phyloP scores from a whole-genome alignment of 176 grass and related monocot species.

The Secale cereale region DNA sequence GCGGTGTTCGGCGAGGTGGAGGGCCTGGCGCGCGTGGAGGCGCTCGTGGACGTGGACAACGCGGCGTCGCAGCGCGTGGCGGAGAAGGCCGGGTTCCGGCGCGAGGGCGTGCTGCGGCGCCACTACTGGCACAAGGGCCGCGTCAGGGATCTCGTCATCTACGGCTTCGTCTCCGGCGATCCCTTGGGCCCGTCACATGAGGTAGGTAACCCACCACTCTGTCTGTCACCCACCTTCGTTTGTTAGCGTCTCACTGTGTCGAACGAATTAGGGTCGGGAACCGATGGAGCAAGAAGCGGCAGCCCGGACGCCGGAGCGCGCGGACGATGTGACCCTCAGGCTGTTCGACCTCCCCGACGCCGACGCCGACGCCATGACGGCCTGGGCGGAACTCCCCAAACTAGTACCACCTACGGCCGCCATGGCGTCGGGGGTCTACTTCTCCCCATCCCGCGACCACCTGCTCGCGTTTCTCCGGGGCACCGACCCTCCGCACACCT shows the following conservation, averaged over 20 bases:
- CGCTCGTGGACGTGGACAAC: conserved; percentile 74
- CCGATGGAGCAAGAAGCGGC: conserved; percentile 8
- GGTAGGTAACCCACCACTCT: neutral
- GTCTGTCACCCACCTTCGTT: too few relatives aligned
- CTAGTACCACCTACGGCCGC: conserved; percentile 22
- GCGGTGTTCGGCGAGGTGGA: conserved; percentile 34
- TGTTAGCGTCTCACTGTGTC: neutral
- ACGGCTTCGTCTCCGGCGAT: conserved; percentile 53
- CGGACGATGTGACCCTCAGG: conserved; percentile 39
- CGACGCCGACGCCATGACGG: conserved; percentile 65
- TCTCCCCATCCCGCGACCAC: conserved; percentile 37
- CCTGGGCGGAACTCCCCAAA: conserved; percentile 66
- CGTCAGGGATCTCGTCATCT: conserved; percentile 54
- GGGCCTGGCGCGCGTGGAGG: conserved; percentile 59
- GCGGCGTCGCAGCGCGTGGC: conserved; percentile 59
- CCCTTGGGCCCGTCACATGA: neutral
- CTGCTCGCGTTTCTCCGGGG: conserved; percentile 54
- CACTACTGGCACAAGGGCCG: conserved; percentile 57
- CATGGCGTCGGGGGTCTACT: conserved; percentile 55
- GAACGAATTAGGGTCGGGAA: neutral
- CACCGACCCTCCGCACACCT: conserved; percentile 57
- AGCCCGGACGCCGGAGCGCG: neutral
- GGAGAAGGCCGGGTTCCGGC: conserved; percentile 70
- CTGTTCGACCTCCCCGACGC: conserved; percentile 59
- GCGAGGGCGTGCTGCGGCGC: conserved; percentile 61